Conservation (phyloP, 2,329 filamentous ascomycete genomes). For the Dactylella cylindrospora region DNA sequence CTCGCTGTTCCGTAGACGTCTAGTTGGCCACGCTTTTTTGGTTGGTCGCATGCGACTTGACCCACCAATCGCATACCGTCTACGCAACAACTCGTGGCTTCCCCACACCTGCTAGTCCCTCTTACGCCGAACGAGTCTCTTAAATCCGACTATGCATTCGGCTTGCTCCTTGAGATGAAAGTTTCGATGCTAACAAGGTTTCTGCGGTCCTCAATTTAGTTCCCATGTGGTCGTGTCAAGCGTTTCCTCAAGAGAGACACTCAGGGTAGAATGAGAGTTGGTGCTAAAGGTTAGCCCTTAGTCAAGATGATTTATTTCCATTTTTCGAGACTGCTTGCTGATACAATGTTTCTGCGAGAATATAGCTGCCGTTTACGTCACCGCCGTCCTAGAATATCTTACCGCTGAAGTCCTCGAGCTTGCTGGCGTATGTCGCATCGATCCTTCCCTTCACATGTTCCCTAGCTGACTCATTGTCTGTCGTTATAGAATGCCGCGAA, state of each 20-base stretch:
- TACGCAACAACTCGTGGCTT: slow-evolving; percentile 21
- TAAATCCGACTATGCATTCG: slow-evolving; percentile 4
- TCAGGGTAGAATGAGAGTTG: slow-evolving; percentile 71
- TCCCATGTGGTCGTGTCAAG: slow-evolving; percentile 99
- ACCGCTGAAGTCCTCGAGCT: slow-evolving; percentile 97
- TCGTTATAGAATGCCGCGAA: slow-evolving; percentile 80
- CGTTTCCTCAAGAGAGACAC: slow-evolving; percentile 99
- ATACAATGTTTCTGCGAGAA: slow-evolving; percentile 41
- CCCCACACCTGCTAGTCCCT: slow-evolving; percentile 21
- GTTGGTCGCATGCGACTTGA: slow-evolving; percentile 34
- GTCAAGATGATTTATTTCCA: background rate
- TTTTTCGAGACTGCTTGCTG: background rate
- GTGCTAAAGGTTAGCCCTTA: slow-evolving; percentile 59
- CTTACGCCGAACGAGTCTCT: background rate
- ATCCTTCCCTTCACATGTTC: slow-evolving; percentile 40
- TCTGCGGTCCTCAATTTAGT: slow-evolving; percentile 61
- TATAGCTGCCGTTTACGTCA: slow-evolving; percentile 89
- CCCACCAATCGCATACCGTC: slow-evolving; percentile 30
- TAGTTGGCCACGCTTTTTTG: too few relatives aligned
- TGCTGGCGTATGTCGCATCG: slow-evolving; percentile 65
- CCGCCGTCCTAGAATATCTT: slow-evolving; percentile 95
- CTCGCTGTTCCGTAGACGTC: slow-evolving; percentile 20
- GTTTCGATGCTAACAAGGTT: slow-evolving; percentile 49
- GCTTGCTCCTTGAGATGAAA: slow-evolving; percentile 23
- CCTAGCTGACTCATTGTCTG: slow-evolving; percentile 11